These are phyloP conservation scores for Eurotiales sp. DNA, from an alignment of 2,329 filamentous ascomycete genomes.

Conservation along the genomic window DNA sequence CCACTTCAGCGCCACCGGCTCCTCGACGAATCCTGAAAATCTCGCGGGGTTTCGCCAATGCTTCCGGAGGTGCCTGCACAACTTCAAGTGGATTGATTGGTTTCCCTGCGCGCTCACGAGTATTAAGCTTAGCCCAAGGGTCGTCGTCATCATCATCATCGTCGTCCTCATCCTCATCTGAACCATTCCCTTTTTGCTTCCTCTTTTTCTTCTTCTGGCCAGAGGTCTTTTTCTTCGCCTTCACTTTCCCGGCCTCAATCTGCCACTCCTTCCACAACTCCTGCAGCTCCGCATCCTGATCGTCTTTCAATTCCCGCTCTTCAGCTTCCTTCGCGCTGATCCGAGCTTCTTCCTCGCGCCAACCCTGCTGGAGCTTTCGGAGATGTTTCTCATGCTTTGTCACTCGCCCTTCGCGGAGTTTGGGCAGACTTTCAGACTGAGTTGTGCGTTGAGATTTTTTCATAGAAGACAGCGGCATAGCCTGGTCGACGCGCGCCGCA, in stretches of 20 bases:
- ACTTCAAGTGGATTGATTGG: constrained; percentile 46
- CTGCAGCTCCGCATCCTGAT: constrained; percentile 64
- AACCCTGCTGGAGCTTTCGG: constrained; percentile 55
- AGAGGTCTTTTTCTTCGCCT: constrained; percentile 36
- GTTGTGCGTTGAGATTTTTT: constrained; percentile 49
- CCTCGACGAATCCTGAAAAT: constrained; percentile 63
- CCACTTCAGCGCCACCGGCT: constrained; percentile 62
- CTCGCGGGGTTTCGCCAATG: constrained; percentile 57
- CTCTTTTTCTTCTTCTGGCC: constrained; percentile 39
- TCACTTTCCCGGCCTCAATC: constrained; percentile 49
- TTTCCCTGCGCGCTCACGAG: constrained; percentile 42
- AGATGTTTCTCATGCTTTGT: constrained; percentile 85
- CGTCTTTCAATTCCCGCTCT: constrained; percentile 73
- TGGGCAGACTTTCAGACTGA: constrained; percentile 21
- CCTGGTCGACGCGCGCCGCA: constrained; percentile 74
- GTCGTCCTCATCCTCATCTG: constrained; percentile 28
- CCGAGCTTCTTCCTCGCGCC: constrained; percentile 52
- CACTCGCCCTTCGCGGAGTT: constrained; percentile 53
- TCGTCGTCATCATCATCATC: constrained; percentile 61
- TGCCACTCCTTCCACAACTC: constrained; percentile 63
- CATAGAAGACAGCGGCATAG: constrained; percentile 71
- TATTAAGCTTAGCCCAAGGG: constrained; percentile 73
- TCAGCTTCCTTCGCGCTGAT: constrained; percentile 73
- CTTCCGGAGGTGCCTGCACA: constrained; percentile 72
- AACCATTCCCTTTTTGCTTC: constrained; percentile 41